A percentile compares a stretch with the other conserved stretches of the same genome.
Conservation (phyloP, 2,329 filamentous ascomycete genomes). For the Iodosphaeria phyllophila region DNA sequence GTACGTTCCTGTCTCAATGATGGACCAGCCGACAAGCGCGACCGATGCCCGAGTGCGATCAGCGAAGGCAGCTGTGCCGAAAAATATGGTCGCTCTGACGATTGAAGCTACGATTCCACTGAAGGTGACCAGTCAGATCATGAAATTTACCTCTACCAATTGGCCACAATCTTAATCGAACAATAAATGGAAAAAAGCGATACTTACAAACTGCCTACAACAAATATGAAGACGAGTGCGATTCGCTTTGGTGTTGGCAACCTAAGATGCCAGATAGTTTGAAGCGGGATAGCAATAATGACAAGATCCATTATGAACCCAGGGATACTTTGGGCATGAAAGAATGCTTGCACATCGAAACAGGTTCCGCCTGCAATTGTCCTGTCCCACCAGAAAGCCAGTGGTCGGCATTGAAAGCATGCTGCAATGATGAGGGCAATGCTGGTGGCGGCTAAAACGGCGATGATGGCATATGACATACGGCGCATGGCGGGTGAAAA, state of each 20-base stretch:
- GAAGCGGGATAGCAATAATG: slow-evolving; percentile 10
- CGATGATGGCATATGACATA: slow-evolving; percentile 6
- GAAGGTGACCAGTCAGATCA: background rate
- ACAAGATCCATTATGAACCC: slow-evolving; percentile 9
- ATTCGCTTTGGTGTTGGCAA: slow-evolving; percentile 9
- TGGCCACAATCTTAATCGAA: no score
- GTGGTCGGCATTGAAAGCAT: slow-evolving; percentile 9
- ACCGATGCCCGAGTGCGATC: slow-evolving; percentile 8
- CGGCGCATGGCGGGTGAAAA: slow-evolving; percentile 8
- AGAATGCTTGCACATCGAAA: slow-evolving; percentile 10
- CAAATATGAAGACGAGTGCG: slow-evolving; percentile 9
- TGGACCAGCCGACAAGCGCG: slow-evolving; percentile 8
- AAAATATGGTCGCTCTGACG: slow-evolving; percentile 6
- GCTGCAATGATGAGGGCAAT: slow-evolving; percentile 7
- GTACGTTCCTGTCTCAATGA: slow-evolving; percentile 9
- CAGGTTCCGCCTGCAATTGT: slow-evolving; percentile 4
- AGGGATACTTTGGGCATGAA: slow-evolving; percentile 9
- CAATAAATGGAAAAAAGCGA: background rate
- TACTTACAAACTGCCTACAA: slow-evolving; percentile 11
- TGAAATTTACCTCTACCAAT: no score
- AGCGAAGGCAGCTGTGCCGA: slow-evolving; percentile 5
- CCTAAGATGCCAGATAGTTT: slow-evolving; percentile 11
- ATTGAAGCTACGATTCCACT: slow-evolving; percentile 9
- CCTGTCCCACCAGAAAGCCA: slow-evolving; percentile 7
- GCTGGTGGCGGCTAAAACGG: slow-evolving; percentile 6